These are phyloP conservation scores for Ascochyta clinopodiicola DNA, from an alignment of 2,329 filamentous ascomycete genomes.

Conservation along the genomic window DNA sequence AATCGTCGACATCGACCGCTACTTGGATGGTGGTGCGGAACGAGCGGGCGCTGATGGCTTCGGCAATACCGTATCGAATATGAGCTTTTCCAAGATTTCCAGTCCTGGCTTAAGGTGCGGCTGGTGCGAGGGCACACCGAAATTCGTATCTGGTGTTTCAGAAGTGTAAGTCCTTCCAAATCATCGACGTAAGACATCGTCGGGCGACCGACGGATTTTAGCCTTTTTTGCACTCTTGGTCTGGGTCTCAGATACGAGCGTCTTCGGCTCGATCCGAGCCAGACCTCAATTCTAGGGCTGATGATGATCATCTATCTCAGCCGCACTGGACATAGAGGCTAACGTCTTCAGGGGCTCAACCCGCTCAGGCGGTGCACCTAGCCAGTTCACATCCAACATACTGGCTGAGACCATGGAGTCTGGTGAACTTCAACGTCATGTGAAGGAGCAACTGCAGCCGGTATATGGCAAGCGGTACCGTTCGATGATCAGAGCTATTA, in stretches of 20 bases:
- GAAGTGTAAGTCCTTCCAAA: conserved; percentile 58
- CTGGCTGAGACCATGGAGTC: conserved; percentile 61
- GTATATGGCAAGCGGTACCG: conserved; percentile 62
- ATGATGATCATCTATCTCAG: conserved; percentile 7
- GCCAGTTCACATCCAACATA: conserved; percentile 64
- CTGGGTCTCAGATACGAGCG: not conserved
- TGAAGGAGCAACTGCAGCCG: conserved; percentile 61
- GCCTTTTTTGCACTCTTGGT: not conserved
- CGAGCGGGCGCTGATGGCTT: conserved; percentile 63
- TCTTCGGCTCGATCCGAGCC: conserved; percentile 1
- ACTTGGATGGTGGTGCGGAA: conserved; percentile 64
- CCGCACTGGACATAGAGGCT: conserved; percentile 21
- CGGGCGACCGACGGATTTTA: not conserved
- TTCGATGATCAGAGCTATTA: conserved; percentile 65
- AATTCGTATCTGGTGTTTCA: conserved; percentile 65
- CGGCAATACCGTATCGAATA: conserved; percentile 84
- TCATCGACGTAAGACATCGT: not conserved
- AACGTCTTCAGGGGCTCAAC: conserved; percentile 59
- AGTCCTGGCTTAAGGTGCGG: conserved; percentile 83
- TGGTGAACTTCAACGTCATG: conserved; percentile 60
- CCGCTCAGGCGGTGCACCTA: conserved; percentile 65
- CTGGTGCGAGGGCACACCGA: conserved; percentile 79
- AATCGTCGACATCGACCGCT: conserved; percentile 78
- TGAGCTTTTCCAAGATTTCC: conserved; percentile 86
- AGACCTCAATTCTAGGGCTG: conserved; percentile 5